A percentile compares a stretch with the other conserved stretches of the same genome.
phyloP scores from a whole-genome alignment of 805 yeast species.

The Candida ulmi region DNA sequence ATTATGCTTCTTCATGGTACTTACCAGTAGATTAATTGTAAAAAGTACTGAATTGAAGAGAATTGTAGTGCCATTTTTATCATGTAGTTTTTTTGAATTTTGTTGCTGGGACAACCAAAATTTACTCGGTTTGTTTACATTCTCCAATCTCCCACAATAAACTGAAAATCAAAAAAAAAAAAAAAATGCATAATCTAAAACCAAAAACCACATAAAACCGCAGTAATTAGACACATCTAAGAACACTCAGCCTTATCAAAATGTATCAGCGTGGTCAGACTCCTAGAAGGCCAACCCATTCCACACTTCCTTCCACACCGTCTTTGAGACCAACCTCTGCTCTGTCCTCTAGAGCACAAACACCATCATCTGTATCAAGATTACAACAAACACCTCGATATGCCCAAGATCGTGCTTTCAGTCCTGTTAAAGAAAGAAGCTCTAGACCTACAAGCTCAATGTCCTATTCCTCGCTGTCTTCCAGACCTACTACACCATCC shows the following conservation, averaged over 20 bases:
- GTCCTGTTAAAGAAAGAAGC: slow-evolving; percentile 18
- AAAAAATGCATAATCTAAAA: background rate
- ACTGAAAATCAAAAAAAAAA: background rate
- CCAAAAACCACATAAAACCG: too few species aligned
- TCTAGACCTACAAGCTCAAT: slow-evolving; percentile 11
- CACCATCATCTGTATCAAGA: slow-evolving; percentile 16
- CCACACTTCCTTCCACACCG: slow-evolving; percentile 15
- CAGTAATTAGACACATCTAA: too few species aligned
- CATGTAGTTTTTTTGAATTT: too few species aligned
- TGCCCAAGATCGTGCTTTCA: slow-evolving; percentile 14
- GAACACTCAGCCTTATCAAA: too few species aligned
- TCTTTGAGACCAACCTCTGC: slow-evolving; percentile 18
- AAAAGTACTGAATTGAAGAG: too few species aligned
- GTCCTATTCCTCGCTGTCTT: slow-evolving; percentile 5
- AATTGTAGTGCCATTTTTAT: too few species aligned
- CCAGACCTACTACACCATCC: slow-evolving; percentile 22
- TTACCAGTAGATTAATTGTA: too few species aligned
- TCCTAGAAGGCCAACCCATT: slow-evolving; percentile 13
- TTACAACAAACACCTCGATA: slow-evolving; percentile 12
- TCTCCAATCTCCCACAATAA: background rate
- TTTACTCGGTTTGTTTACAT: background rate
- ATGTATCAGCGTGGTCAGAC: slow-evolving; percentile 20
- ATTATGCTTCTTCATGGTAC: background rate
- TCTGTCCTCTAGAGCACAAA: slow-evolving; percentile 16
- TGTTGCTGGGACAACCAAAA: background rate